phyloP scores from a whole-genome alignment of 257 asterid genomes.

The Nicotiana noctiflora region DNA sequence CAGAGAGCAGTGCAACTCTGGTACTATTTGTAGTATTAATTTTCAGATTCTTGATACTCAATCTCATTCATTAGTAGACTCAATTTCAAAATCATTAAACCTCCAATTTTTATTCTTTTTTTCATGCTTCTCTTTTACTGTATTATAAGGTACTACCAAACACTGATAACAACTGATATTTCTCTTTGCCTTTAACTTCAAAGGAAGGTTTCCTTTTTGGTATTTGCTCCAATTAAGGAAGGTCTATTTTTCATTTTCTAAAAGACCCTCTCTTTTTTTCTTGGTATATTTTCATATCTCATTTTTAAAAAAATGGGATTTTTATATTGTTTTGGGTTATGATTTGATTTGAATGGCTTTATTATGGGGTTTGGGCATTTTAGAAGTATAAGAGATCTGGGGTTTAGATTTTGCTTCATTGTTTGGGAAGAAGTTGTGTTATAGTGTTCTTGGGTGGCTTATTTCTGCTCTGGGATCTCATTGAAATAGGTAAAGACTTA shows the following conservation, averaged over 20 bases:
- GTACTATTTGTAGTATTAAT: neutral
- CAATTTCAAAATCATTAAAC: slow-evolving; percentile 2
- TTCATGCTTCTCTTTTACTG: neutral
- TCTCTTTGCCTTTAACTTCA: neutral
- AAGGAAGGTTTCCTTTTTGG: slow-evolving; percentile 8
- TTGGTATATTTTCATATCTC: neutral
- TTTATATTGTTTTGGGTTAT: neutral
- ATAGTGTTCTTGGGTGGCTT: slow-evolving; percentile 2
- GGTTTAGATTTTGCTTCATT: neutral
- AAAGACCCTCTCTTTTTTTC: neutral
- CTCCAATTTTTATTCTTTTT: neutral
- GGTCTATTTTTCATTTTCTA: neutral
- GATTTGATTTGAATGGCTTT: neutral
- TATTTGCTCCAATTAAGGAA: neutral
- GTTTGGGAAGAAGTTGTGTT: neutral
- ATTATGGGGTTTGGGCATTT: neutral
- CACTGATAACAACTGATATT: slow-evolving; percentile 1
- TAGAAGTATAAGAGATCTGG: slow-evolving; percentile 3
- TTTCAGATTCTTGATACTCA: neutral
- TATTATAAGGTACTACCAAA: neutral
- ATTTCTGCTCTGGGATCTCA: neutral
- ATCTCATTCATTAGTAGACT: slow-evolving; percentile 9
- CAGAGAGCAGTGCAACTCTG: neutral
- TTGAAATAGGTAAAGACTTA: neutral
- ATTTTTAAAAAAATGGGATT: neutral